A percentile compares a stretch with the other conserved stretches of the same genome.
Evolutionary conservation across 768 basidiomycete genomes (phyloP).

Genomic region (Boletus edulis): DNA sequence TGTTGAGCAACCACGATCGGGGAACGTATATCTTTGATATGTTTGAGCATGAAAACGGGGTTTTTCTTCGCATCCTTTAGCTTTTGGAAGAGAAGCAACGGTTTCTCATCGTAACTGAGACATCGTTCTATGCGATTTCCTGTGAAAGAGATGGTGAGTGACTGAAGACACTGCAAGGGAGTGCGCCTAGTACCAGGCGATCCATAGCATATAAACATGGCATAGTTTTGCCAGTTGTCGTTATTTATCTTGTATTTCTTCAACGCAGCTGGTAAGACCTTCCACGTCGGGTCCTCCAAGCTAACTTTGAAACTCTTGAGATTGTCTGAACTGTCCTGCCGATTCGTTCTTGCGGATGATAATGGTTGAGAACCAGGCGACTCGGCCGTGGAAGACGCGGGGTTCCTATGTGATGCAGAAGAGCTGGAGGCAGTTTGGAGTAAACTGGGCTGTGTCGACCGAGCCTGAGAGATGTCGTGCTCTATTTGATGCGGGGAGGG

Average conservation of each 20-base stretch:
- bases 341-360: conserved; percentile 37
- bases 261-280: conserved; percentile 94
- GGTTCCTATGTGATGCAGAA: conserved; percentile 32
- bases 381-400: conserved; percentile 28
- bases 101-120: conserved; percentile 97
- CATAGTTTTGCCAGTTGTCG: conserved; percentile 98
- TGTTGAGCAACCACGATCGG: conserved; percentile 96
- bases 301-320: conserved; percentile 97
- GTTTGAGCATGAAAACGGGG: conserved; percentile 98
- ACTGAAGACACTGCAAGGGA: not conserved
- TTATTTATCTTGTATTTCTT: conserved; percentile 99
- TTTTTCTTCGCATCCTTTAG: conserved; percentile 97
- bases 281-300: conserved; percentile 97
- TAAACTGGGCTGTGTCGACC: conserved; percentile 23
- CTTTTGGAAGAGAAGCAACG: conserved; percentile 93
- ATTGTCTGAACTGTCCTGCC: conserved; percentile 70
- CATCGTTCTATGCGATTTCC: conserved; percentile 88
- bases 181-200: conserved; percentile 58
- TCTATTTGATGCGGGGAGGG: conserved; percentile 77
- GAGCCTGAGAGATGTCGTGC: conserved; percentile 54
- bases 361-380: conserved; percentile 29
- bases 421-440: conserved; percentile 7
- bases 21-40: conserved; percentile 91
- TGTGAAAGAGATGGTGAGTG: conserved; percentile 22
- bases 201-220: conserved; percentile 99